A percentile compares a stretch with the other conserved stretches of the same genome.
Conservation (phyloP, 139 green algal genomes). For the Tetradesmus obliquus region DNA sequence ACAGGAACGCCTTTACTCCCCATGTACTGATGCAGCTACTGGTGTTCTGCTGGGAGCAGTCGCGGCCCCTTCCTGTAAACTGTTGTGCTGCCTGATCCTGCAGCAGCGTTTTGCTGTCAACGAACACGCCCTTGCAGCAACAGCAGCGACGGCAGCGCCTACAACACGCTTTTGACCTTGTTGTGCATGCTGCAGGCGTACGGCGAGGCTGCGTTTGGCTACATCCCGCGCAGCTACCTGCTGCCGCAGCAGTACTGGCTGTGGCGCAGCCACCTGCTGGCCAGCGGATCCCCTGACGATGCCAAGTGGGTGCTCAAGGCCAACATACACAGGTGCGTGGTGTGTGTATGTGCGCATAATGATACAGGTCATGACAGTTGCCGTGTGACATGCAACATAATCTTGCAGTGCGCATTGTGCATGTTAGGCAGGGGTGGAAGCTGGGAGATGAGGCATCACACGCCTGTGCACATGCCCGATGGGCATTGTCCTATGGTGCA, state of each 20-base stretch:
- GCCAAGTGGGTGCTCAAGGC: conserved; percentile 78
- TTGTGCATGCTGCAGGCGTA: conserved; percentile 52
- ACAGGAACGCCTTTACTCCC: too few relatives aligned
- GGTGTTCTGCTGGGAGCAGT: too few relatives aligned
- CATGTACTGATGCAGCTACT: neutral
- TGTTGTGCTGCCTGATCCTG: too few relatives aligned
- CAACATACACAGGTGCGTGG: conserved; percentile 61
- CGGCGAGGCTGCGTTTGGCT: conserved; percentile 60
- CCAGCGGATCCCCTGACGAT: neutral
- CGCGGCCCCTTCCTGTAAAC: too few relatives aligned
- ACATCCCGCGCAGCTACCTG: conserved; percentile 68
- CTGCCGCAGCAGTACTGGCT: conserved; percentile 72
- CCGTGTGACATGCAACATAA: too few relatives aligned
- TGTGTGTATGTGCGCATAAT: neutral
- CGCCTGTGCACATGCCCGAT: too few relatives aligned
- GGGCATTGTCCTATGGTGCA: too few relatives aligned
- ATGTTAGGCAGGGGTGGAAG: too few relatives aligned
- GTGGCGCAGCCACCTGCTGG: conserved; percentile 52
- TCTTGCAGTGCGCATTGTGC: too few relatives aligned
- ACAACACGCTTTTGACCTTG: neutral
- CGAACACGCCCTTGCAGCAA: neutral
- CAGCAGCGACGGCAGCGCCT: neutral
- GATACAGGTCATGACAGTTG: too few relatives aligned
- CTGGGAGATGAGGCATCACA: too few relatives aligned
- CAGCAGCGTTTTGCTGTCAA: too few relatives aligned